A percentile compares a stretch with the other conserved stretches of the same genome.
Conservation (phyloP, 805 yeast species). For the Hanseniaspora guilliermondii region DNA sequence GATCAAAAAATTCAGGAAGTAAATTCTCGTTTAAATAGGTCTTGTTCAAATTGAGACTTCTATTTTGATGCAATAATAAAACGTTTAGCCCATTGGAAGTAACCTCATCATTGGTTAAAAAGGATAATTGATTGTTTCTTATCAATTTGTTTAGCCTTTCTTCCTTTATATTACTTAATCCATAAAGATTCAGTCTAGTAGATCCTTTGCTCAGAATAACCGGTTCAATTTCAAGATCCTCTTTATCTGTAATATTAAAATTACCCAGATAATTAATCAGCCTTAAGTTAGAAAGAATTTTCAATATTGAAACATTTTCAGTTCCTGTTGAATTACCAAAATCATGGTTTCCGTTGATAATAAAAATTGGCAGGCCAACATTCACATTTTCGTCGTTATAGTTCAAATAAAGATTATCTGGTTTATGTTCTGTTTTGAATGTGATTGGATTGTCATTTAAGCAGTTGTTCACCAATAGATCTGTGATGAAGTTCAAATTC, state of each 20-base stretch:
- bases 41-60: constrained; percentile 64
- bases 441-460: constrained; percentile 11
- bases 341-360: constrained; percentile 92
- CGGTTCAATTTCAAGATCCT: constrained; percentile 62
- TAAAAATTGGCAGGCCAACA: constrained; percentile 79
- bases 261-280: constrained; percentile 76
- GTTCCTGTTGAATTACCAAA: constrained; percentile 71
- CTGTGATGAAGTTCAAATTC: constrained; percentile 15
- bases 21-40: constrained; percentile 75
- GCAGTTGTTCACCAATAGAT: constrained; percentile 4
- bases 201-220: constrained; percentile 68
- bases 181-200: constrained; percentile 76
- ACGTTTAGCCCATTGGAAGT: constrained; percentile 6
- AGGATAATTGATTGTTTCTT: neutral
- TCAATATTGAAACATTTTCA: constrained; percentile 71
- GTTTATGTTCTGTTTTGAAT: constrained; percentile 9
- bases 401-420: neutral
- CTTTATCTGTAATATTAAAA: constrained; percentile 52
- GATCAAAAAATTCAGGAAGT: constrained; percentile 67
- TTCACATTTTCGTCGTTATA: constrained; percentile 50
- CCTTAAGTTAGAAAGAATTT: constrained; percentile 68
- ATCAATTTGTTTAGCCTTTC: constrained; percentile 68
- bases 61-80: constrained; percentile 66
- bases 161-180: constrained; percentile 78
- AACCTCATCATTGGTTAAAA: constrained; percentile 6